Conservation (phyloP, 1,284 basidiomycete genomes). For the Gomphus sp. region DNA sequence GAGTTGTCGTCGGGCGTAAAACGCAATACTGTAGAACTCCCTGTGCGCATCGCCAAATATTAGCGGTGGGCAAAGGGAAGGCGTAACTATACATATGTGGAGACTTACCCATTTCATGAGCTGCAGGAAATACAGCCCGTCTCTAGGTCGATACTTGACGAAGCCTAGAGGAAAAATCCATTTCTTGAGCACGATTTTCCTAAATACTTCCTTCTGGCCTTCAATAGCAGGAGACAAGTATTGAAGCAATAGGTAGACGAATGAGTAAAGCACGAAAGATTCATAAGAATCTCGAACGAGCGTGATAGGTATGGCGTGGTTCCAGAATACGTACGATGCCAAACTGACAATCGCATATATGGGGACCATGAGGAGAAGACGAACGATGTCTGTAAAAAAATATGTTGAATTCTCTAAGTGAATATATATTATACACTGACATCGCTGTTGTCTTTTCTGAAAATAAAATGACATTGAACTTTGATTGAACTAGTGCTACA, state of each 20-base stretch:
- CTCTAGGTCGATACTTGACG: slow-evolving; percentile 59
- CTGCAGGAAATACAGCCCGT: slow-evolving; percentile 65
- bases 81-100: not conserved
- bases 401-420: slow-evolving; percentile 18
- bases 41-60: not conserved
- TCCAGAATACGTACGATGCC: slow-evolving; percentile 67
- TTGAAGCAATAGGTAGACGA: slow-evolving; percentile 69
- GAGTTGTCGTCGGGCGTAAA: slow-evolving; percentile 45
- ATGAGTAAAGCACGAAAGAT: slow-evolving; percentile 61
- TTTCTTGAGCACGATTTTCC: slow-evolving; percentile 33
- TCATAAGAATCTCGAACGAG: slow-evolving; percentile 62
- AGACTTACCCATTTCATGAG: slow-evolving; percentile 56
- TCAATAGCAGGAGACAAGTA: slow-evolving; percentile 59
- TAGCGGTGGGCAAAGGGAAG: not conserved
- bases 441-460: slow-evolving; percentile 60
- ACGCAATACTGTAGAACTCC: slow-evolving; percentile 76
- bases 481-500: not conserved
- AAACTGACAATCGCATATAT: slow-evolving; percentile 63
- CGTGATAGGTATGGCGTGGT: slow-evolving; percentile 53
- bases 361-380: slow-evolving; percentile 73
- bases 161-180: slow-evolving; percentile 69
- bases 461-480: slow-evolving; percentile 4
- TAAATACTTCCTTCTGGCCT: slow-evolving; percentile 56
- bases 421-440: slow-evolving; percentile 27
- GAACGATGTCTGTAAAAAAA: slow-evolving; percentile 47